Base-by-base conservation (phyloP, 129 eudicot genomes). In the Sambucus nigra region DNA sequence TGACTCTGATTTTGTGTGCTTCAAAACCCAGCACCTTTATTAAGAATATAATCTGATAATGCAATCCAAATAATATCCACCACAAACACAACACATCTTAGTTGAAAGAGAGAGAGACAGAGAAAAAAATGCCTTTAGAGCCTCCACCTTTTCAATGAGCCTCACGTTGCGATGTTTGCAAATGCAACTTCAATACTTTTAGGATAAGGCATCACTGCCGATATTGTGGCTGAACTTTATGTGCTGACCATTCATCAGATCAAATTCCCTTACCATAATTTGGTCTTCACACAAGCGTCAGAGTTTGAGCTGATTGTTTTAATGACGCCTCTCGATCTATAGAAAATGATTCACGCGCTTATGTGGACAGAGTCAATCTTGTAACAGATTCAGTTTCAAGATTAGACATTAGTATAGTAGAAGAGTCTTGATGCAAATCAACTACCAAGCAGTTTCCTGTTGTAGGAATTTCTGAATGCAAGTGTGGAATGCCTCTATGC, bases 401-500 rank as follows among this genome's bases (percentile, higher is more conserved):
- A 65, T 39, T 82, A 53, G 86, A 82, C 71, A 69, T 87, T 41
- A 62, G 56, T 65, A 29, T 63, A 49, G 64, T 33, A 68, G 40
- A 69, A 19, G 80, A 71, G 51, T 2, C 38, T 8, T 50, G 55
- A 44, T 17, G 71, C 35, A 56, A 25, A 32, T 64, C 38, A 58
- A 63, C 69, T 57, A 47, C 58, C 5, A 28, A 53, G 15, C 57
- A 75, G 24, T 24, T 51, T 24, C 39, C 72, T 60, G 52, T 27
- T 41, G 46, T 71, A 29, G 57, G 69, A 14, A 56, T 57, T 63
- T 55, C 62, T 44, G 84, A 91, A 29, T 91, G 98, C 84, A 85
- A 81, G 25, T 91, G 98, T 77, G 98, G 98, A 62, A 91, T 91
- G 98, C 98, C 98, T 62, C 72, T 91, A 74, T 91, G 98, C 78